phyloP scores from a whole-genome alignment of 2,329 filamentous ascomycete species.

The Fusarium clavum region DNA sequence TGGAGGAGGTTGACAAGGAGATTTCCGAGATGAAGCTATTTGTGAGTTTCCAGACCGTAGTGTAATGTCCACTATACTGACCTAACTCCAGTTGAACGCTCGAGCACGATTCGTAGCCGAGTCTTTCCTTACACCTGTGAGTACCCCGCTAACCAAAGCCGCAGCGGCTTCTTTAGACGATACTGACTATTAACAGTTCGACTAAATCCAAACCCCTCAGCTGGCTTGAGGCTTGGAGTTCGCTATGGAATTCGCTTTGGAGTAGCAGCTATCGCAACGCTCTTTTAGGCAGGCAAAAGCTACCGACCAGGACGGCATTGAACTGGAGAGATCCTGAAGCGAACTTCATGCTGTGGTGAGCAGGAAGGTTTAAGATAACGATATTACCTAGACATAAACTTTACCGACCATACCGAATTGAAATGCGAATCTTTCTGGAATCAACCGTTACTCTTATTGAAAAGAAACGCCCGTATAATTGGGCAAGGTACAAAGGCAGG shows the following conservation, averaged over 20 bases:
- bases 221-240: slow-evolving; percentile 37
- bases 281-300: slow-evolving; percentile 26
- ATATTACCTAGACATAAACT: slow-evolving; percentile 43
- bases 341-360: slow-evolving; percentile 19
- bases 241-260: slow-evolving; percentile 31
- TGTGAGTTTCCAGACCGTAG: slow-evolving; percentile 67
- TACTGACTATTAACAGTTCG: slow-evolving; percentile 48
- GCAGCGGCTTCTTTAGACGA: not conserved
- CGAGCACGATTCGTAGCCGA: slow-evolving; percentile 97
- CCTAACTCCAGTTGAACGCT: slow-evolving; percentile 80
- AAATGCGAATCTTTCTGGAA: slow-evolving; percentile 36
- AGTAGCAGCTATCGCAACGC: slow-evolving; percentile 27
- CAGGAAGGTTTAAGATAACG: slow-evolving; percentile 27
- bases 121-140: slow-evolving; percentile 94
- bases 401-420: slow-evolving; percentile 34
- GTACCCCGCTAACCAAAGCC: slow-evolving; percentile 35
- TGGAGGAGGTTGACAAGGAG: slow-evolving; percentile 99
- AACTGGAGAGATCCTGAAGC: slow-evolving; percentile 17
- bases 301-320: slow-evolving; percentile 27
- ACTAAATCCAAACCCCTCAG: slow-evolving; percentile 45
- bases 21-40: slow-evolving; percentile 99
- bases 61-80: slow-evolving; percentile 22
- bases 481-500: not conserved
- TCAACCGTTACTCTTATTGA: not conserved
- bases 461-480: not conserved